Base-by-base conservation (phyloP, 139 green algal species). In the Limnomonas spitsbergensis region DNA sequence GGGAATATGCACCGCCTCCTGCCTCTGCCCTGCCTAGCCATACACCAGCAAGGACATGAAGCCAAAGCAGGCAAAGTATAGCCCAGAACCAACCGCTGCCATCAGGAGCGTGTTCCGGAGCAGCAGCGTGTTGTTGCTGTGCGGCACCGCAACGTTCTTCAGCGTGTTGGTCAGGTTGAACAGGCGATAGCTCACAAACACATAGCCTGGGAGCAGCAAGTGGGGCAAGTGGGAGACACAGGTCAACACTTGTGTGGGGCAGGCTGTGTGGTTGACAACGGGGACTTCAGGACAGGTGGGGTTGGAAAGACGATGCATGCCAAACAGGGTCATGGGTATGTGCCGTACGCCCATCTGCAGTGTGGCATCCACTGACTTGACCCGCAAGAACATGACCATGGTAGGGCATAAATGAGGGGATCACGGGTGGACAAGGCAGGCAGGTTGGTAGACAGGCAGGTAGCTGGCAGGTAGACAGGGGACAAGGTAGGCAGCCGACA, bases 101-200 rank as follows among this genome's bases (percentile, higher is more conserved):
- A 93, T 85, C n/a, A 92, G 70, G 20, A 92, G 54, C 24, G 79
- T 53, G 88, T 98, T 98, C 74, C 88, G 86, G 42, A 86, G 38
- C 77, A 97, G 86, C 61, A 81, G 35, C 1, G 73, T 72, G 87
- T 96, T 93, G 87, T 98, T 89, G 40, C 93, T 89, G 80, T 91
- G 84, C 0, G 94, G 94, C 14, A 98, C 87, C 2, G 91, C 79
- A 24, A 77, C 82, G 68, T 89, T 89, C 79, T 96, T 95, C 0
- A 98, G 86, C 37, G 73, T 81, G 76, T 92, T 92, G 26, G 94
- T 98, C 69, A 97, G 80, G 3, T 90, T 40, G 82, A 98, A 98
- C 38, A 98, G 82, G 2, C 94, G 89, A 75, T 97, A 79, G 2
- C 83, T 92, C 2, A 96, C 72, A 47, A 91, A 88, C 1, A 96